phyloP scores from a whole-genome alignment of 768 basidiomycete genomes.

The Kwoniella botswanensis region DNA sequence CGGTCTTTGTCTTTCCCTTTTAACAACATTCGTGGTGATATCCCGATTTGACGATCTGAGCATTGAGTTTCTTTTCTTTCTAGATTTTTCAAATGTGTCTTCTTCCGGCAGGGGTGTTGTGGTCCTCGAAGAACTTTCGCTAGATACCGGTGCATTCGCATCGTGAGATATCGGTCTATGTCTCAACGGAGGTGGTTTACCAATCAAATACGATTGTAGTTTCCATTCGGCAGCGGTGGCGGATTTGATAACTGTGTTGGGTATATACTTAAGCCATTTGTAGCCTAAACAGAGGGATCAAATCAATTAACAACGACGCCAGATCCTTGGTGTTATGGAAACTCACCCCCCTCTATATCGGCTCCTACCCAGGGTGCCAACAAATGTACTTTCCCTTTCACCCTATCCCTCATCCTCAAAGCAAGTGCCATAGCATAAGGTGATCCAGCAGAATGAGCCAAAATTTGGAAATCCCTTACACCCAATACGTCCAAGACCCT shows the following conservation, averaged over 20 bases:
- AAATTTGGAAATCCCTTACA: constrained; percentile 79
- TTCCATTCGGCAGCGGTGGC: constrained; percentile 98
- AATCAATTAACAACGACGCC: too few relatives aligned
- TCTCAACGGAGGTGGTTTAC: constrained; percentile 80
- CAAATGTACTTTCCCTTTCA: constrained; percentile 82
- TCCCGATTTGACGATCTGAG: neutral
- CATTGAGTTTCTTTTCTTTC: neutral
- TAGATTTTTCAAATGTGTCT: neutral
- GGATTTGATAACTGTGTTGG: constrained; percentile 87
- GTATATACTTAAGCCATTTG: constrained; percentile 96
- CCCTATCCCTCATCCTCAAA: constrained; percentile 72
- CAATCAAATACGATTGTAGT: constrained; percentile 94
- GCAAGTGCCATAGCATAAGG: constrained; percentile 92
- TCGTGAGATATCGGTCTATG: constrained; percentile 87
- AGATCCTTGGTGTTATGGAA: neutral
- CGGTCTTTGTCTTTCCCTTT: neutral
- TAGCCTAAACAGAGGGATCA: constrained; percentile 64
- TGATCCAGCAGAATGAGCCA: constrained; percentile 95
- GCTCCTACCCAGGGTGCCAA: constrained; percentile 97
- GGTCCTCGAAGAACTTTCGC: neutral
- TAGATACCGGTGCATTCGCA: constrained; percentile 50
- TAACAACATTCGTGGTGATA: neutral
- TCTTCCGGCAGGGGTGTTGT: neutral
- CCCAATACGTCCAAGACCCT: constrained; percentile 82
- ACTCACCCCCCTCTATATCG: constrained; percentile 77